Conservation (phyloP, 148 eudicot genomes). For the Fagopyrum esculentum region DNA sequence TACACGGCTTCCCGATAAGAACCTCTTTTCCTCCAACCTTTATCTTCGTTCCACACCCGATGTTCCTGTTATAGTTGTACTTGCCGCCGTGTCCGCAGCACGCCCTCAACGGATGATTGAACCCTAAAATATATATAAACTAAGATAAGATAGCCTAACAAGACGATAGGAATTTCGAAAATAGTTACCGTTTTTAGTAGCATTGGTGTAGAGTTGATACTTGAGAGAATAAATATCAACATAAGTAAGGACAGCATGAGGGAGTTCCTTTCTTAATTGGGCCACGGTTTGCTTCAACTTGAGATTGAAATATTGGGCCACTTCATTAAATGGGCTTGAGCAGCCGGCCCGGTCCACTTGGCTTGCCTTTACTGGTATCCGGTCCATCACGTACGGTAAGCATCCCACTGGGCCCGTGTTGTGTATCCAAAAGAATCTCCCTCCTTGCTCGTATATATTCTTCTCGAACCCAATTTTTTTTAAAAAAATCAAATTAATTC, state of each 20-base stretch:
- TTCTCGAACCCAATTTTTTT: no score
- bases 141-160: no score
- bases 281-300: constrained; percentile 46
- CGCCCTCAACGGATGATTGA: constrained; percentile 58
- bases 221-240: constrained; percentile 73
- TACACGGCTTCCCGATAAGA: constrained; percentile 44
- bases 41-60: constrained; percentile 51
- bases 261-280: constrained; percentile 44
- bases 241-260: constrained; percentile 57
- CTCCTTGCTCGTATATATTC: constrained; percentile 57
- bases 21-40: constrained; percentile 50
- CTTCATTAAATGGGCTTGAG: constrained; percentile 47
- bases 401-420: constrained; percentile 93
- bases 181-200: constrained; percentile 40
- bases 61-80: constrained; percentile 53
- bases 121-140: constrained; percentile 21
- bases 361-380: constrained; percentile 36
- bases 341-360: constrained; percentile 64
- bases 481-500: no score
- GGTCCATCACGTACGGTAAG: constrained; percentile 63
- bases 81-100: constrained; percentile 94
- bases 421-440: constrained; percentile 89
- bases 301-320: constrained; percentile 60
- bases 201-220: constrained; percentile 57
- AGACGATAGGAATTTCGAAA: background rate